A percentile compares a stretch with the other conserved stretches of the same genome.
Conservation (phyloP, 345 rosid genomes). For the Syzygium grande region DNA sequence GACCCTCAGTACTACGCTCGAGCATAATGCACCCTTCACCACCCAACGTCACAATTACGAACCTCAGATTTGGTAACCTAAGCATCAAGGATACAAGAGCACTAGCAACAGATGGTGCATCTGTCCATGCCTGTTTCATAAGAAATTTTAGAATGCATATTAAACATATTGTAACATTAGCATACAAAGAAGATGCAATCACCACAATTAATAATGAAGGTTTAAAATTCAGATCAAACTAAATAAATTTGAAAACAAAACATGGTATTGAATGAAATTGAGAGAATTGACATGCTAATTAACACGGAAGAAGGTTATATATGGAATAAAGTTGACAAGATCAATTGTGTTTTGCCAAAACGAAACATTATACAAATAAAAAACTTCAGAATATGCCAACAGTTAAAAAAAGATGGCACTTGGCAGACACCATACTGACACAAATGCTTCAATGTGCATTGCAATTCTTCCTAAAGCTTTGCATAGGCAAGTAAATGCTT, state of each 20-base stretch:
- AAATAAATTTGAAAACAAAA: background rate
- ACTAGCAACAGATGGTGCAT: conserved; percentile 48
- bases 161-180: background rate
- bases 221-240: background rate
- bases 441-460: background rate
- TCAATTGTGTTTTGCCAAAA: background rate
- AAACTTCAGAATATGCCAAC: background rate
- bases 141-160: background rate
- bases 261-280: background rate
- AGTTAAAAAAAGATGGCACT: background rate
- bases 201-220: background rate
- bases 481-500: background rate
- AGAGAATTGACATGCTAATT: background rate
- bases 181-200: background rate
- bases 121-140: conserved; percentile 62
- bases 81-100: conserved; percentile 75
- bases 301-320: background rate
- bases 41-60: conserved; percentile 70
- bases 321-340: background rate
- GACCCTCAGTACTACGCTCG: conserved; percentile 52
- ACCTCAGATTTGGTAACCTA: conserved; percentile 61
- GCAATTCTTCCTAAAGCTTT: background rate
- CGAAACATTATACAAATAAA: background rate
- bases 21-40: conserved; percentile 85
- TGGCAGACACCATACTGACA: background rate